Conservation (phyloP, 208 protist genomes). For the Crithidia mellificae region DNA sequence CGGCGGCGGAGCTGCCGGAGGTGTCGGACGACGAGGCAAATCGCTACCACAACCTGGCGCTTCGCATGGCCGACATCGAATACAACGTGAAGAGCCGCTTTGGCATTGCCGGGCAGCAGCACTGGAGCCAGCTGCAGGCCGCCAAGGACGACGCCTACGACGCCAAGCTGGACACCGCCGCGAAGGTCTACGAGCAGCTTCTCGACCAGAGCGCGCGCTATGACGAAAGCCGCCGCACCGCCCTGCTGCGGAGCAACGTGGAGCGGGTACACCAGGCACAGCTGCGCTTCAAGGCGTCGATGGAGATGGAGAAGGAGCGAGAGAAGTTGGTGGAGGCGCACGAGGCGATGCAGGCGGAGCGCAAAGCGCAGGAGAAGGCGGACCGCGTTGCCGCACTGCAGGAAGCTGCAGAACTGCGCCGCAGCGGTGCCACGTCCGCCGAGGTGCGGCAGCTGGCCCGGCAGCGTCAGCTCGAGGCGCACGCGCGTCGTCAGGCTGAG, state of each 20-base stretch:
- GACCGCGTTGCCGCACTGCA: slow-evolving; percentile 54
- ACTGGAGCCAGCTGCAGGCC: slow-evolving; percentile 85
- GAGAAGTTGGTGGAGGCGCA: slow-evolving; percentile 79
- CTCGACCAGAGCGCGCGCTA: slow-evolving; percentile 66
- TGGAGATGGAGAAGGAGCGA: slow-evolving; percentile 83
- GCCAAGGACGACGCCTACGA: slow-evolving; percentile 82
- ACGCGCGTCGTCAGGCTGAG: slow-evolving; percentile 67
- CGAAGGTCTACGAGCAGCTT: slow-evolving; percentile 76
- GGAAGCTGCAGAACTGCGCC: slow-evolving; percentile 66
- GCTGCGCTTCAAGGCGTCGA: slow-evolving; percentile 83
- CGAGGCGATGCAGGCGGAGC: slow-evolving; percentile 61
- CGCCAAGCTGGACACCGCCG: slow-evolving; percentile 74
- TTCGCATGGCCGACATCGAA: slow-evolving; percentile 82
- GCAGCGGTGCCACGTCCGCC: slow-evolving; percentile 43
- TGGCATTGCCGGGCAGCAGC: slow-evolving; percentile 78
- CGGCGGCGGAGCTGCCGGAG: slow-evolving; percentile 63
- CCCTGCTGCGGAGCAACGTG: slow-evolving; percentile 64
- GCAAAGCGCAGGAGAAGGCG: slow-evolving; percentile 40
- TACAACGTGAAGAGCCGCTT: slow-evolving; percentile 67
- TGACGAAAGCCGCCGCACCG: slow-evolving; percentile 74
- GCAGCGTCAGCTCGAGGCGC: slow-evolving; percentile 57
- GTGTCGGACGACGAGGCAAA: slow-evolving; percentile 79
- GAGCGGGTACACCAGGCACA: slow-evolving; percentile 80
- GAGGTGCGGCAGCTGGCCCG: slow-evolving; percentile 46
- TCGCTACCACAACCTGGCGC: slow-evolving; percentile 67